phyloP scores from a whole-genome alignment of 805 yeast genomes.

The Wickerhamomyces rabaulensis region DNA sequence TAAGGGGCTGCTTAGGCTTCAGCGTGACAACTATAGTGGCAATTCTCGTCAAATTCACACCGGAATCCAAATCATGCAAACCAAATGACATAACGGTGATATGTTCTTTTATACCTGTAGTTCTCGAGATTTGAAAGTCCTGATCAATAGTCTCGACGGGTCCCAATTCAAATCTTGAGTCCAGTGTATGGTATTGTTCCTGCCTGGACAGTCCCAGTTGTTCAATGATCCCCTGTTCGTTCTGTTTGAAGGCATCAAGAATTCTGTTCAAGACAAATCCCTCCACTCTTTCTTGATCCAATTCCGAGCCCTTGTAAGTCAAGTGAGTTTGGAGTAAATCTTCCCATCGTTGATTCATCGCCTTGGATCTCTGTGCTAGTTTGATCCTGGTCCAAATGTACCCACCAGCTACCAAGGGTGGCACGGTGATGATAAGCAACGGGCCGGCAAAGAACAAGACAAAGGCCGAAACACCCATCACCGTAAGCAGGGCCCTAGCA shows the following conservation, averaged over 20 bases:
- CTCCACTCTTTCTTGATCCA: constrained; percentile 11
- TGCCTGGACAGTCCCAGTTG: constrained; percentile 2
- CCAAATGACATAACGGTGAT: constrained; percentile 18
- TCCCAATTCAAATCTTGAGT: constrained; percentile 10
- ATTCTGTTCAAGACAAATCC: constrained; percentile 13
- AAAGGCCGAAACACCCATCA: constrained; percentile 12
- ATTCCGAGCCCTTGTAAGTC: constrained; percentile 12
- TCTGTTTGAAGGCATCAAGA: constrained; percentile 12
- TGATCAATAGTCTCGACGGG: constrained; percentile 16
- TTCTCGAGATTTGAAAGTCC: constrained; percentile 9
- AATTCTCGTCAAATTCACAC: constrained; percentile 4
- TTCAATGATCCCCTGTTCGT: constrained; percentile 14
- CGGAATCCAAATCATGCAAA: constrained; percentile 10
- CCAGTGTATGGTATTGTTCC: constrained; percentile 6
- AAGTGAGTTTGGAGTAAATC: constrained; percentile 11
- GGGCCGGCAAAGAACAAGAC: constrained; percentile 17
- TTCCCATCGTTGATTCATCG: constrained; percentile 13
- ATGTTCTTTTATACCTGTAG: constrained; percentile 9
- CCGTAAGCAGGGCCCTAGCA: constrained; percentile 2
- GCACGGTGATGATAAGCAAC: constrained; percentile 17
- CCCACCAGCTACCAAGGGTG: constrained; percentile 20
- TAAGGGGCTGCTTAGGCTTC: constrained; percentile 8
- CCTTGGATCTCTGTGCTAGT: constrained; percentile 8
- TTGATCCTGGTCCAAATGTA: constrained; percentile 9
- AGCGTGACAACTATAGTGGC: constrained; percentile 15